These are phyloP conservation scores for Scytalidium sp. DNA, from an alignment of 2,329 filamentous ascomycete genomes.

Conservation along the genomic window DNA sequence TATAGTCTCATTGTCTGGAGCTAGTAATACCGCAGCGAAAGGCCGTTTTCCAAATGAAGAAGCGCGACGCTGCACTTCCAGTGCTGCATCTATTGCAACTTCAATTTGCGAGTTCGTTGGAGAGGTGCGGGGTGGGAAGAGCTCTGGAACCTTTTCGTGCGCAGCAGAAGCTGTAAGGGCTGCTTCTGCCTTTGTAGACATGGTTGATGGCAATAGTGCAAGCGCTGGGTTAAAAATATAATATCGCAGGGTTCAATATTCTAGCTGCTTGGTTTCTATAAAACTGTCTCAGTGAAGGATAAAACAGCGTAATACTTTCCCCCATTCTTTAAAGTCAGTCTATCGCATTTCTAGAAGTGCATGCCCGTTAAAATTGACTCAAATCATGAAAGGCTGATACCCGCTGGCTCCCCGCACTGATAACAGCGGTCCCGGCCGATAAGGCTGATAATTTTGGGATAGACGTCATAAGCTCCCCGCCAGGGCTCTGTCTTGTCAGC, in stretches of 20 bases:
- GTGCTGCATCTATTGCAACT: constrained; percentile 34
- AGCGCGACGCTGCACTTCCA: constrained; percentile 40
- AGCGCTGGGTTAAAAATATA: too few species aligned
- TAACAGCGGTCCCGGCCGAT: not conserved
- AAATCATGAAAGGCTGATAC: too few species aligned
- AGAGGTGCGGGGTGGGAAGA: constrained; percentile 33
- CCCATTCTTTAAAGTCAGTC: not conserved
- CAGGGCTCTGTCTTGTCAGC: too few species aligned
- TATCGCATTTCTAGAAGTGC: not conserved
- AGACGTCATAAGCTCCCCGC: not conserved
- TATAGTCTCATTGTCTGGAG: constrained; percentile 45
- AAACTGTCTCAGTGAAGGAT: not conserved
- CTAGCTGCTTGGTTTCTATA: too few species aligned
- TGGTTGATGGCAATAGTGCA: too few species aligned
- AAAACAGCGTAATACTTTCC: not conserved
- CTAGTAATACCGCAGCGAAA: constrained; percentile 46
- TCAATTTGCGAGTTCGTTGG: constrained; percentile 37
- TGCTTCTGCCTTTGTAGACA: constrained; percentile 19
- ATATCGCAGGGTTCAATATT: too few species aligned
- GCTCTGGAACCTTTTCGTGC: constrained; percentile 17
- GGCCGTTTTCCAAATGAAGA: constrained; percentile 44
- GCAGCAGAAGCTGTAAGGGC: constrained; percentile 21
- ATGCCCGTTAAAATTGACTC: not conserved
- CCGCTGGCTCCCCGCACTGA: not conserved
- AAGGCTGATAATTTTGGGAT: not conserved